Percentiles rank a stretch among this genome's conserved stretches.
Conservation (phyloP, 2,329 filamentous ascomycete genomes). For the Mycosphaerella arachidis region DNA sequence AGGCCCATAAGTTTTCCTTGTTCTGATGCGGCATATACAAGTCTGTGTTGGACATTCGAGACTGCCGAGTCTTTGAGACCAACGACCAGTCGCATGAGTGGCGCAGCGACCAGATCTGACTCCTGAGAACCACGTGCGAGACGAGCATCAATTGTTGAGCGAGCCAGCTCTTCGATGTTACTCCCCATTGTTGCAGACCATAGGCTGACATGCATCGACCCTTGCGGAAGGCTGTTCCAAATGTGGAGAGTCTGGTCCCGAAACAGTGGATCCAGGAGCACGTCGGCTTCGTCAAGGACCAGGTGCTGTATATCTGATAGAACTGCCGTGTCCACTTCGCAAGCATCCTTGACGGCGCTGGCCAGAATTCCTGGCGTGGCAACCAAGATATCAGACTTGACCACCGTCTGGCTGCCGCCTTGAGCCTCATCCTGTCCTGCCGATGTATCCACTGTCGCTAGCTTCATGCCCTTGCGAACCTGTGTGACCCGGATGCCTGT, state of each 20-base stretch:
- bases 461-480: slow-evolving; percentile 79
- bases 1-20: slow-evolving; percentile 88
- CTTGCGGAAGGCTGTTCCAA: slow-evolving; percentile 72
- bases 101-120: slow-evolving; percentile 28
- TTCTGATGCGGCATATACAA: slow-evolving; percentile 88
- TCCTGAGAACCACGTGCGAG: slow-evolving; percentile 19
- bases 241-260: slow-evolving; percentile 79
- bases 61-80: slow-evolving; percentile 94
- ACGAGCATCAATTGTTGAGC: slow-evolving; percentile 60
- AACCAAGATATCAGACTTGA: slow-evolving; percentile 74
- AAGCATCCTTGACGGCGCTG: slow-evolving; percentile 60
- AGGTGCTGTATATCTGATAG: slow-evolving; percentile 62
- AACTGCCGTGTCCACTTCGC: slow-evolving; percentile 25
- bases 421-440: slow-evolving; percentile 38
- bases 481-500: slow-evolving; percentile 75
- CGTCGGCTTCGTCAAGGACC: slow-evolving; percentile 90
- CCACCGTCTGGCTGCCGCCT: slow-evolving; percentile 41
- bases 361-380: slow-evolving; percentile 75
- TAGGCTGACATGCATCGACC: slow-evolving; percentile 67
- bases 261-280: slow-evolving; percentile 87
- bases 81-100: slow-evolving; percentile 80
- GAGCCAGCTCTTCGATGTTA: slow-evolving; percentile 75
- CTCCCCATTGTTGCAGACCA: slow-evolving; percentile 99
- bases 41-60: slow-evolving; percentile 82
- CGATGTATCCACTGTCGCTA: slow-evolving; percentile 41